phyloP scores from a whole-genome alignment of 371 early-diverging fungal genomes.

The Mucor plumbeus region DNA sequence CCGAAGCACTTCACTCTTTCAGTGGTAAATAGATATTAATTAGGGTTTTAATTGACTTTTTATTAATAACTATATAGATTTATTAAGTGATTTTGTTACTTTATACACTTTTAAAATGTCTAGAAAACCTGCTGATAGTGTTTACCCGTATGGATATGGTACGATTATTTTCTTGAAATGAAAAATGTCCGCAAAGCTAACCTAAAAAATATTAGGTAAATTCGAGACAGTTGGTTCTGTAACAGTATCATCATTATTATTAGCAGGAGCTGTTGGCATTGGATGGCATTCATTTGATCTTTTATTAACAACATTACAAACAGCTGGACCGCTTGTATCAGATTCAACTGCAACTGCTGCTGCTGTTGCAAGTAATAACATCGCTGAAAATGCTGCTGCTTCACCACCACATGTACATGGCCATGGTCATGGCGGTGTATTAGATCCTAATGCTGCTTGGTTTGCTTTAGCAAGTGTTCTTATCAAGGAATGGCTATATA shows the following conservation, averaged over 20 bases:
- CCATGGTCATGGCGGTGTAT: conserved; percentile 26
- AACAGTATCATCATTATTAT: conserved; percentile 66
- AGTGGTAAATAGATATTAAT: conserved; percentile 47
- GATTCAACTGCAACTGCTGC: conserved; percentile 29
- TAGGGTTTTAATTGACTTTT: not conserved
- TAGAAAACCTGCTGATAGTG: conserved; percentile 60
- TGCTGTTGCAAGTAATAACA: conserved; percentile 12
- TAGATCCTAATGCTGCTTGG: conserved; percentile 78
- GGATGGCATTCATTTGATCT: conserved; percentile 70
- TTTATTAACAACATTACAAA: conserved; percentile 38
- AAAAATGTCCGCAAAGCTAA: not conserved
- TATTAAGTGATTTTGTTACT: conserved; percentile 73
- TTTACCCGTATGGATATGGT: conserved; percentile 74
- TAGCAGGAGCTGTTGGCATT: conserved; percentile 67
- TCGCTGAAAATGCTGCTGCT: conserved; percentile 8
- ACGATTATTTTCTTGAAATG: conserved; percentile 17
- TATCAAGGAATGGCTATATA: conserved; percentile 70
- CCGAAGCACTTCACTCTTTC: conserved; percentile 73
- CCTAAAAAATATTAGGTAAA: conserved; percentile 45
- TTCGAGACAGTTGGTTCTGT: conserved; percentile 76
- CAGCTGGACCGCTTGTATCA: conserved; percentile 7
- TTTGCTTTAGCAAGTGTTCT: conserved; percentile 69
- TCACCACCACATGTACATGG: conserved; percentile 12
- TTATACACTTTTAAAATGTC: conserved; percentile 74
- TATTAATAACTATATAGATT: conserved; percentile 39